Percentiles rank a stretch among this genome's conserved stretches.
Conservation (phyloP, 228 moss, liverwort and hornwort genomes). For the Sphagnum magellanicum region DNA sequence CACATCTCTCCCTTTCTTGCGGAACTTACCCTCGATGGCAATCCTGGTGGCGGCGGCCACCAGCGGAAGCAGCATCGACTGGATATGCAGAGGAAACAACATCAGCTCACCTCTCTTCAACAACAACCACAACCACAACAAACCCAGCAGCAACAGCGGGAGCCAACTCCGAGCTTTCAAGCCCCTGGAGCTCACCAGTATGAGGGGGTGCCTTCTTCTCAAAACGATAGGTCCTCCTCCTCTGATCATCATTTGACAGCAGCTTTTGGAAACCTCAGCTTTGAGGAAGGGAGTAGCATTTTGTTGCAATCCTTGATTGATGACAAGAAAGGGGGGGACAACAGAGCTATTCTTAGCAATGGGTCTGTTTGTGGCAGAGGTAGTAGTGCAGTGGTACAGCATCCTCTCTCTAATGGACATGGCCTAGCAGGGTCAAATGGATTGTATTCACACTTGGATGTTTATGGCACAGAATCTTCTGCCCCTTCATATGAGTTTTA, state of each 20-base stretch:
- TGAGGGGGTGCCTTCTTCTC: constrained; percentile 17
- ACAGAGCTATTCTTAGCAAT: constrained; percentile 17
- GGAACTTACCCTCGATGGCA: constrained; percentile 34
- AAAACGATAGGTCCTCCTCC: constrained; percentile 8
- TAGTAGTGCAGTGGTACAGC: not conserved
- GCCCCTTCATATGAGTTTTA: constrained; percentile 24
- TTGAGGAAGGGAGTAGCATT: constrained; percentile 15
- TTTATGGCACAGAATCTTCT: constrained; percentile 12
- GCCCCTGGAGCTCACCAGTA: constrained; percentile 21
- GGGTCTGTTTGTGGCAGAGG: constrained; percentile 22
- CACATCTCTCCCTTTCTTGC: constrained; percentile 34
- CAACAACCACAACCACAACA: not conserved
- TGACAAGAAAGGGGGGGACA: constrained; percentile 13
- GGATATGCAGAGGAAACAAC: constrained; percentile 36
- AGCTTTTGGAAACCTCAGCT: constrained; percentile 30
- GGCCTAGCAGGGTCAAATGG: constrained; percentile 23
- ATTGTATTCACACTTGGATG: constrained; percentile 34
- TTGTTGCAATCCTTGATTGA: constrained; percentile 16
- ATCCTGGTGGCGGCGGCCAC: constrained; percentile 26
- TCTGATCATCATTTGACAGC: constrained; percentile 13
- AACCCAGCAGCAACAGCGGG: constrained; percentile 28
- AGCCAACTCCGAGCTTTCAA: constrained; percentile 31
- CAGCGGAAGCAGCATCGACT: constrained; percentile 48
- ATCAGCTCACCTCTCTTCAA: constrained; percentile 22
- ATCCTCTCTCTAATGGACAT: constrained; percentile 20